Evolutionary conservation across 306 rosid species (phyloP), one percentile per base, ranked within the genome.

Genomic region (Prunus fruticosa): DNA sequence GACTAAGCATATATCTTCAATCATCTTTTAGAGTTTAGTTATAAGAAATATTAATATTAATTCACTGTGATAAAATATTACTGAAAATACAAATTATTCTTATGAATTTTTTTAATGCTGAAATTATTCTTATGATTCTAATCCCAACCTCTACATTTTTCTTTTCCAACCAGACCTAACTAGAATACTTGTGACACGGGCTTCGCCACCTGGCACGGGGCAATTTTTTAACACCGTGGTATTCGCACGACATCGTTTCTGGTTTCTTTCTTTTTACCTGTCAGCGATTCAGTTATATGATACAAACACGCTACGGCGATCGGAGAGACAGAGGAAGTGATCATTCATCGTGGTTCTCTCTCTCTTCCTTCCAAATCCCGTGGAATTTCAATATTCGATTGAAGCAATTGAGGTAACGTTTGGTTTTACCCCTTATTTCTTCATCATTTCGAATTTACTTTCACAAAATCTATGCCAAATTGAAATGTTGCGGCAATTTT

Each of bases 161-260:
- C 13, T 20, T 20, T 56, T 20, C 64, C 66, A 14, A 61, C 67
- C 30, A 15, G 19, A 30, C 56, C 74, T 6, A 70, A 70, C 75
- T 5, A 71, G 75, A 71, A 71, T 53, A 64, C 64, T 28, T 69
- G 61, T 54, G 76, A 57, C 67, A 18, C 76, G 76, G 76, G 41
- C 54, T 72, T 58, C 76, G 67, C 54, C 76, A 72, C 76, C 27
- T 56, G 76, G 12, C 67, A 57, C 23, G 18, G 3, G 3, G 5
- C 38, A 4, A 14, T 19, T 22, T 67, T 64, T 64, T 64, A 62
- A 28, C 67, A 15, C 43, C 16, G n/a, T 20, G 1, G 2, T 2
- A 52, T 51, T 51, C 75, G 18, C 30, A 54, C 75, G 65, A n/a
- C 75, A 22, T 7, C 50, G 46, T 51, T 71, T 6, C 18, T 10